Conservation (phyloP, 78 protist genomes). For the Dictyostelium firmibasis region DNA sequence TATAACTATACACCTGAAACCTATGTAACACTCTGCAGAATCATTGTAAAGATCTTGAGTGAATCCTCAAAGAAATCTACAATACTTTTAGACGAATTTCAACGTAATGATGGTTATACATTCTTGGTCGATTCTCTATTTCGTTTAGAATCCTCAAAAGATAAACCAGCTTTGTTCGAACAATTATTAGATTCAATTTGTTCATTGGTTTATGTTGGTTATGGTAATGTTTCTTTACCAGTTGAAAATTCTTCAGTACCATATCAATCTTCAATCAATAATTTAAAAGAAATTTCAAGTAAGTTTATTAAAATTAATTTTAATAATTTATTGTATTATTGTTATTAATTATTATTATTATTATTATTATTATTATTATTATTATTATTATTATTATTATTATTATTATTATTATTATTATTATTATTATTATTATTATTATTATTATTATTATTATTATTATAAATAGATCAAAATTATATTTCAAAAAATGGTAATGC, state of each 20-base stretch:
- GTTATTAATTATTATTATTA: neutral
- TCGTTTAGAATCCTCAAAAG: conserved; percentile 58
- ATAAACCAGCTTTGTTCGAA: conserved; percentile 42
- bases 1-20: conserved; percentile 37
- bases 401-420: no score
- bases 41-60: conserved; percentile 43
- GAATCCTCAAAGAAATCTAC: conserved; percentile 60
- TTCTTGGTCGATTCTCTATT: conserved; percentile 42
- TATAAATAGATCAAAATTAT: conserved; percentile 37
- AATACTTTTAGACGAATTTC: conserved; percentile 58
- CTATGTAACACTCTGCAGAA: conserved; percentile 23
- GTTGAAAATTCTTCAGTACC: conserved; percentile 61
- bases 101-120: conserved; percentile 21
- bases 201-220: conserved; percentile 51
- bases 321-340: no score
- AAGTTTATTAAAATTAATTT: no score
- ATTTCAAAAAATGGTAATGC: conserved; percentile 51
- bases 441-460: no score
- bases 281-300: conserved; percentile 60
- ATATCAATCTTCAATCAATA: conserved; percentile 63
- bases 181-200: conserved; percentile 11
- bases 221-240: conserved; percentile 51
- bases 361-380: no score
- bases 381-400: no score
- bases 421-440: no score